Evolutionary conservation across 169 alveolate genomes (phyloP), one percentile per base, ranked within the genome.

Genomic region (Ichthyophthirius multifiliis): DNA sequence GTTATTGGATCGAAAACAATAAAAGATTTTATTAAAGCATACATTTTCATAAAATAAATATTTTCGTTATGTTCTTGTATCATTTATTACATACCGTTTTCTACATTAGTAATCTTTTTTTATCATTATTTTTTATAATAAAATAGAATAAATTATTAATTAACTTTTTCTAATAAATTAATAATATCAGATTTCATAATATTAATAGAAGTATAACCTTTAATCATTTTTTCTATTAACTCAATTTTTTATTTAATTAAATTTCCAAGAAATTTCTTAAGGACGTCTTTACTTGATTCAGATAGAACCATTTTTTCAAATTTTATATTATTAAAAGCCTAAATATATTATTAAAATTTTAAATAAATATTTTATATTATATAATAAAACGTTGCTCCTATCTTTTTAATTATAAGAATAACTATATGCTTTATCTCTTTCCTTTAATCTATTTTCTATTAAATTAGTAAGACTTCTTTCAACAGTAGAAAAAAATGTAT

Each of bases 401-500:
- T 18, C 5, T 1, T 18, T 16, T 7, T 55, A 55, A 34, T 39
- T 67, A 23, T 67, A 67, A 41, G 63, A 37, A 39, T 67, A 67
- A 39, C 43, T 34, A 20, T 37, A 44, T 0, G 77, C 77, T 39
- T 67, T 67, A 67, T 67, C 77, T 12, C 35, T 67, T 67, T 67
- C 48, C 15, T 67, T 67, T 5, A 67, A 12, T 37, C 46, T 37
- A 67, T 67, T 67, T 39, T 67, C 77, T 15, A 67, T 67, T 1
- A 67, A 16, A 7, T 23, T 67, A 0, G 77, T 67, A n/a, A 67
- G 20, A 39, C 62, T 39, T 67, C 62, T 37, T 39, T 67, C 77
- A 4, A 67, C 46, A 9, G 46, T 34, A 1, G 46, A 23, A 41
- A 67, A 67, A n/a, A 37, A 37, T 9, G 55, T 37, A 37, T 34